Conservation (phyloP, 2,329 filamentous ascomycete genomes). For the Neopestalotiopsis sp. region DNA sequence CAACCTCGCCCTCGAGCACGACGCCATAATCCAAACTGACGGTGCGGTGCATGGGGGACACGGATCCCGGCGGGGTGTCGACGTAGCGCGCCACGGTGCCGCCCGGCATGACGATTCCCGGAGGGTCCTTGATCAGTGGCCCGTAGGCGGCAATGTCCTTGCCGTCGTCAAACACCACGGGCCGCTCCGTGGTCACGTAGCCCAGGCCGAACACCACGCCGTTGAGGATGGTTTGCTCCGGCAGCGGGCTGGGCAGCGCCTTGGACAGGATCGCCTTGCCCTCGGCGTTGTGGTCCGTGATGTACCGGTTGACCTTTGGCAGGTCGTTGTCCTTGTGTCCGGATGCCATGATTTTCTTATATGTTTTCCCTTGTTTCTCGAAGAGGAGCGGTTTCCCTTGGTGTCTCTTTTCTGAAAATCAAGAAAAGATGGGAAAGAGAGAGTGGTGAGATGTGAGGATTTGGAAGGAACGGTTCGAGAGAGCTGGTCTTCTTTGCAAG, state of each 20-base stretch:
- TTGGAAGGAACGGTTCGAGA: not conserved
- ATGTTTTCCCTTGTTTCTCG: not conserved
- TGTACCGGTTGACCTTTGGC: slow-evolving; percentile 29
- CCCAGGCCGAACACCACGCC: slow-evolving; percentile 52
- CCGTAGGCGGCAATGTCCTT: slow-evolving; percentile 52
- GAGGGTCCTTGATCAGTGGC: slow-evolving; percentile 45
- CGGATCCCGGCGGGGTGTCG: slow-evolving; percentile 47
- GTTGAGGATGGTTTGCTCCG: slow-evolving; percentile 32
- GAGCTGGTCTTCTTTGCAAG: not conserved
- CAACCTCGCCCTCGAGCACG: slow-evolving; percentile 53
- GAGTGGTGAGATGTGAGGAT: not conserved
- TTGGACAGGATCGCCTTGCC: slow-evolving; percentile 41
- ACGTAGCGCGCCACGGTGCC: slow-evolving; percentile 50
- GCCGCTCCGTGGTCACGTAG: slow-evolving; percentile 53
- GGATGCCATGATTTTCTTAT: slow-evolving; percentile 12
- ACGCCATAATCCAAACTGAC: slow-evolving; percentile 54
- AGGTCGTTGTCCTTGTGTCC: slow-evolving; percentile 25
- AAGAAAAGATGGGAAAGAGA: not conserved
- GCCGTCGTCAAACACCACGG: slow-evolving; percentile 49
- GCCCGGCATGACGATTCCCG: slow-evolving; percentile 52
- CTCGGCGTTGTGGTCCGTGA: slow-evolving; percentile 38
- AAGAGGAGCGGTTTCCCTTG: not conserved
- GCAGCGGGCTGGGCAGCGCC: slow-evolving; percentile 28
- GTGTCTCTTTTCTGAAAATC: not conserved
- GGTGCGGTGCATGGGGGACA: slow-evolving; percentile 51